Evolutionary conservation across 164 flowering plant genomes (phyloP), one percentile per base, ranked within the genome.

Genomic region (Aristolochia fimbriata): DNA sequence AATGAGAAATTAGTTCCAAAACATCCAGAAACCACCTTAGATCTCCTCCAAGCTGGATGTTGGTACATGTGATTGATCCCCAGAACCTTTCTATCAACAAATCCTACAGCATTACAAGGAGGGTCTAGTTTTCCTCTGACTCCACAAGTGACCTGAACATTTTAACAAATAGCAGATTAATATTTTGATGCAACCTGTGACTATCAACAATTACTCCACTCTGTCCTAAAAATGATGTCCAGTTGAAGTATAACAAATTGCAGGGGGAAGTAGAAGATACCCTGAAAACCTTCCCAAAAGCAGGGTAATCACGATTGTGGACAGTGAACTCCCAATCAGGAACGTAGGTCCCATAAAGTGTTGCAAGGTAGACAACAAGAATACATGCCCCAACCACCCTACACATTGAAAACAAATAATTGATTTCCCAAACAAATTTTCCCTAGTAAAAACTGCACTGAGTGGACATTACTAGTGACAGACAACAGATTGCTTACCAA

Each of bases 41-140:
- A 85, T 82, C 95, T 80, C 70, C 70, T 83, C 98, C 96, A 91
- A 67, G 92, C 96, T 51, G 94, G 98, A 73, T 74, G 87, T 16
- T 62, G 72, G 73, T 88, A 91, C 82, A 88, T 71, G 64, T 86
- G 98, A 58, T 79, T 77, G 59, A 85, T 75, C 56, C 98, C 96
- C 51, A 85, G 67, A 25, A 86, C 71, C 70, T 62, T 19, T 75
- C 96, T 81, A 67, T 88, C 96, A 56, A 88, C 60, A 69, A 76
- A 80, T 47, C 94, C 95, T 0, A 81, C 98, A 41, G 94, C 98
- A 75, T 91, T 91, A 73, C 98, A 88, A 6, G 94, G 92, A 62
- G 94, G 88, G 72, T 85, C 80, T 50, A 91, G 73, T 49, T 75
- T 80, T 68, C 96, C 96, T 68, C 91, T 81, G 51, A 73, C 83